Evolutionary conservation across 108 stramenopile species (phyloP).

Genomic region (Skeletonema marinoi): DNA sequence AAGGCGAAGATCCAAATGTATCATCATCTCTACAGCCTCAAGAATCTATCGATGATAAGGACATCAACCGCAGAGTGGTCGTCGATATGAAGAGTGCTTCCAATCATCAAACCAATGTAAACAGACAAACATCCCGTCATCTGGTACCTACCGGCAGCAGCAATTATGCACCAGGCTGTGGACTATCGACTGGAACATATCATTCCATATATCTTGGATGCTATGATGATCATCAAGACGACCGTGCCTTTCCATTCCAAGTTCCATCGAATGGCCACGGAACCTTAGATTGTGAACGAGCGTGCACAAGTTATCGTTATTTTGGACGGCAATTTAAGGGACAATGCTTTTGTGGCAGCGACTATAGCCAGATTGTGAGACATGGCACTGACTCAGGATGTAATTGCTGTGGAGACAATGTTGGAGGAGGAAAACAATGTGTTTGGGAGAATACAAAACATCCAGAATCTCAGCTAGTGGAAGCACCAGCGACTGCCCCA

Average conservation of each 20-base stretch:
- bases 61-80: not conserved
- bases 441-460: conserved; percentile 19
- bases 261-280: not conserved
- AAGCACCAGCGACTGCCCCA: not conserved
- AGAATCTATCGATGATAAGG: not conserved
- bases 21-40: not conserved
- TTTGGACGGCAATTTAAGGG: conserved; percentile 13
- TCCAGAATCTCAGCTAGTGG: conserved; percentile 10
- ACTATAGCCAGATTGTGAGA: not conserved
- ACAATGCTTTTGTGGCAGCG: conserved; percentile 16
- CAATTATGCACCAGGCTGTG: conserved; percentile 12
- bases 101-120: not conserved
- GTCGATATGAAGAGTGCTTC: not conserved
- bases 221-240: conserved; percentile 3
- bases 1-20: not conserved
- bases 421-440: conserved; percentile 6
- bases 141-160: not conserved
- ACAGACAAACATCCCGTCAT: not conserved
- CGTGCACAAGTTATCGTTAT: conserved; percentile 10
- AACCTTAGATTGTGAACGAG: conserved; percentile 16
- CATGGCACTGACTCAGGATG: conserved; percentile 2
- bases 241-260: conserved; percentile 10
- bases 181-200: not conserved
- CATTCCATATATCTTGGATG: conserved; percentile 10
- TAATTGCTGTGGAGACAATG: conserved; percentile 14